phyloP scores from a whole-genome alignment of 805 yeast genomes.

The Candida ponderosae region DNA sequence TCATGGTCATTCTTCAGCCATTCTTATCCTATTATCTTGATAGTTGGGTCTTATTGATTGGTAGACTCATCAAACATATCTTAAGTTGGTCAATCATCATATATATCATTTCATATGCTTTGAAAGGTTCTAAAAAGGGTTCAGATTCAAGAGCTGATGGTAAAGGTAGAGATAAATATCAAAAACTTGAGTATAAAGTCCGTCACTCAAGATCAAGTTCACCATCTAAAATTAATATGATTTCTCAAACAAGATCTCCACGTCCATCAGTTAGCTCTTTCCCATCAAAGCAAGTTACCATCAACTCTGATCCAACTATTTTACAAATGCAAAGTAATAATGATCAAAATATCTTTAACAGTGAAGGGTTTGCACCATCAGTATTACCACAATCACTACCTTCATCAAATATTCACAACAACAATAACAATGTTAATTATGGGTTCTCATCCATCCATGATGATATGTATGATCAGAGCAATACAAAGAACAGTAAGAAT shows the following conservation, averaged over 20 bases:
- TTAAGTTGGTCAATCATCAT: conserved; percentile 12
- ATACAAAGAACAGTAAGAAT: too few species aligned
- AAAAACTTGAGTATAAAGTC: conserved; percentile 16
- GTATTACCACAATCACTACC: not conserved
- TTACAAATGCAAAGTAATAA: too few species aligned
- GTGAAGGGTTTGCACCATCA: not conserved
- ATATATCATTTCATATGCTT: conserved; percentile 8
- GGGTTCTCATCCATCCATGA: not conserved
- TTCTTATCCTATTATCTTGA: conserved; percentile 13
- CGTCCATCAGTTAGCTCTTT: too few species aligned
- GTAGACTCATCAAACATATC: conserved; percentile 11
- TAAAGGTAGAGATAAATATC: conserved; percentile 1
- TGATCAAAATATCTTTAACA: too few species aligned
- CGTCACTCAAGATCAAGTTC: conserved; percentile 5
- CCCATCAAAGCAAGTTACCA: too few species aligned
- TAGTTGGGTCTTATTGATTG: conserved; percentile 15
- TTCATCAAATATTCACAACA: not conserved
- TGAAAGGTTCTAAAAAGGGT: conserved; percentile 6
- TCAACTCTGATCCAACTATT: too few species aligned
- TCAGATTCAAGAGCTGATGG: not conserved
- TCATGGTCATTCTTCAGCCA: conserved; percentile 16
- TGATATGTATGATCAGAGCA: not conserved
- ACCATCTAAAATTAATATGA: conserved; percentile 1
- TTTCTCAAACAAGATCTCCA: too few species aligned
- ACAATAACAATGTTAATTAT: too few species aligned